Base-by-base conservation (phyloP, 495 filamentous ascomycete genomes). In the Penicillium soppii region DNA sequence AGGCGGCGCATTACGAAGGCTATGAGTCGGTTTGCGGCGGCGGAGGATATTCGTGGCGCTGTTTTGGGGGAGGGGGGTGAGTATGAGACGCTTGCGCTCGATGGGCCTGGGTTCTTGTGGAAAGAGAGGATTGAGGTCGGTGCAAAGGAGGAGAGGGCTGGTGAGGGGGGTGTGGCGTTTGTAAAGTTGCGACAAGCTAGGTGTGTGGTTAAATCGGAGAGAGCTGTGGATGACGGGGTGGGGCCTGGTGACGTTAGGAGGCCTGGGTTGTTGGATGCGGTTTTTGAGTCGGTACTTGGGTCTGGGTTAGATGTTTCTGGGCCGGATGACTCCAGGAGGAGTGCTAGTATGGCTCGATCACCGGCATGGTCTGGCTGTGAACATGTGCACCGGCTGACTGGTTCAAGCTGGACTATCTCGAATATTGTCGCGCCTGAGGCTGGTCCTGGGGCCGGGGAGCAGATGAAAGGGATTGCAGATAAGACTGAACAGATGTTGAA, bases 41-140 rank as follows among this genome's bases (percentile, higher is more conserved):
- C 80, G 7, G 73, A 73, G 23, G 74, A 81, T 59, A 43, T 75
- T 7, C 36, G 59, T 15, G 89, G 89, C 0, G 87, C 89, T 9
- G 80, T 92, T 16, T 66, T 97, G 17, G 94, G 95, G 0, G 94
- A 97, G 62, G 94, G 94, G 3, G 94, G 95, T 4, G 94, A 98
- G 75, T 98, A 92, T 72, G 94, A 98, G 77, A 97, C 90, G 17
- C 69, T 98, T 19, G 90, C 92, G 29, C 57, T 97, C 23, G 82
- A 90, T 69, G 94, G 91, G 23, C 92, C 92, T 3, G 50, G 58
- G 1, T 70, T 72, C 50, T 58, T 95, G 54, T 96, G 90, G 74
- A 86, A 82, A 68, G 75, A 75, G 50, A 77, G 76, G 46, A 87
- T 98, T 51, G 77, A 81, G 43, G 72, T 97, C 20, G 74, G 69